A percentile compares a stretch with the other conserved stretches of the same genome.
Conservation (phyloP, 2,329 filamentous ascomycete species). For the Pleomassaria siparia region DNA sequence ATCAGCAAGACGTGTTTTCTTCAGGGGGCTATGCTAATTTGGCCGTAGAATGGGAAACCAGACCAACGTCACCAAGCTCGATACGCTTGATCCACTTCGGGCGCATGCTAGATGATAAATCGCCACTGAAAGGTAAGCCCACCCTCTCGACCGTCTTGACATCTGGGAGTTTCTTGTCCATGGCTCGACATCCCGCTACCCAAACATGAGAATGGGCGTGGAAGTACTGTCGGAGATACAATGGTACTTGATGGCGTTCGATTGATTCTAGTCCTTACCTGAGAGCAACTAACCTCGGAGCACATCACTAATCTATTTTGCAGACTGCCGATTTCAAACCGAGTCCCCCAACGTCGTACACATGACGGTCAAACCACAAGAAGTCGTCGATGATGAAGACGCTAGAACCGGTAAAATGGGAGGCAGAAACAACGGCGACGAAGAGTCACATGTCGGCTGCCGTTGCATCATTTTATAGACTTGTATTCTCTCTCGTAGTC, state of each 20-base stretch:
- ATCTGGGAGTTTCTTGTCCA: constrained; percentile 23
- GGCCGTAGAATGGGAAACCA: constrained; percentile 75
- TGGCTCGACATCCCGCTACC: constrained; percentile 12
- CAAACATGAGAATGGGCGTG: background rate
- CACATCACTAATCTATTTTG: background rate
- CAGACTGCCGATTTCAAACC: constrained; percentile 77
- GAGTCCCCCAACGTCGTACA: constrained; percentile 84
- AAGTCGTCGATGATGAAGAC: constrained; percentile 77
- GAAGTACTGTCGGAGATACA: background rate
- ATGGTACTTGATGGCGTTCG: background rate
- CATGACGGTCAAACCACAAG: constrained; percentile 87
- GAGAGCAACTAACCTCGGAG: too few species aligned
- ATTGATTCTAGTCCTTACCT: background rate
- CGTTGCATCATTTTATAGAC: constrained; percentile 61
- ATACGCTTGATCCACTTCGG: constrained; percentile 93
- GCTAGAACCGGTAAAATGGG: constrained; percentile 65
- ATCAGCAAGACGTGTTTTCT: background rate
- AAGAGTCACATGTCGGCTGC: constrained; percentile 60
- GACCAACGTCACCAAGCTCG: constrained; percentile 81
- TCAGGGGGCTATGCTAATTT: constrained; percentile 24
- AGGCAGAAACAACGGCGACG: constrained; percentile 54
- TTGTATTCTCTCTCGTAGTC: background rate
- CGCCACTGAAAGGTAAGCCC: constrained; percentile 73
- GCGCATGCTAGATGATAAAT: constrained; percentile 86
- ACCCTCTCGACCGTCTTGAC: constrained; percentile 16